Conservation (phyloP, 208 protist genomes). For the Trypanosoma mega region DNA sequence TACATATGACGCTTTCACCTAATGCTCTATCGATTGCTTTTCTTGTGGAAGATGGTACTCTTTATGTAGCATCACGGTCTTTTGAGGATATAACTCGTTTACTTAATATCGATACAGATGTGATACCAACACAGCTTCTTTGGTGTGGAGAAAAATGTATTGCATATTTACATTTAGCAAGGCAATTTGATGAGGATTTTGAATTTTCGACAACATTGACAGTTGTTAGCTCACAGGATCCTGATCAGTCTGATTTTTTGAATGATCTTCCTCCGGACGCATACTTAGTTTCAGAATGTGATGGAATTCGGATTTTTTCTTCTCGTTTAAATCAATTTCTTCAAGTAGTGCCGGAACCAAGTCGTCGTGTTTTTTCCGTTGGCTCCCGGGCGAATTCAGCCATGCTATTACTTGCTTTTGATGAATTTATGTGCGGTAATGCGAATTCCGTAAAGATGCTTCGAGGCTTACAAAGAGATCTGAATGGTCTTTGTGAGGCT, state of each 20-base stretch:
- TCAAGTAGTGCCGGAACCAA: constrained; percentile 47
- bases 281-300: constrained; percentile 47
- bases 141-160: constrained; percentile 65
- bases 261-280: constrained; percentile 54
- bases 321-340: constrained; percentile 61
- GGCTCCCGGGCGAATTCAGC: constrained; percentile 58
- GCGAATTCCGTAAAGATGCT: constrained; percentile 66
- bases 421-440: constrained; percentile 78
- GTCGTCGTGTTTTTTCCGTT: constrained; percentile 68
- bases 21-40: constrained; percentile 41
- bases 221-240: constrained; percentile 49
- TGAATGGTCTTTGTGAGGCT: constrained; percentile 54
- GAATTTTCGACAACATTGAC: constrained; percentile 42
- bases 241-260: constrained; percentile 46
- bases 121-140: constrained; percentile 35
- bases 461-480: constrained; percentile 53
- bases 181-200: constrained; percentile 25
- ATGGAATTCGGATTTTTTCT: constrained; percentile 61
- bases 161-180: constrained; percentile 27
- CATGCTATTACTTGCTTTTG: constrained; percentile 64
- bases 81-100: constrained; percentile 58
- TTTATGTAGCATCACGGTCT: constrained; percentile 52
- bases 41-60: constrained; percentile 54
- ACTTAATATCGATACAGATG: constrained; percentile 33
- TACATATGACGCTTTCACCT: constrained; percentile 58